A percentile compares a stretch with the other conserved stretches of the same genome.
Conservation (phyloP, 106 monocot genomes). For the Allium cepa region DNA sequence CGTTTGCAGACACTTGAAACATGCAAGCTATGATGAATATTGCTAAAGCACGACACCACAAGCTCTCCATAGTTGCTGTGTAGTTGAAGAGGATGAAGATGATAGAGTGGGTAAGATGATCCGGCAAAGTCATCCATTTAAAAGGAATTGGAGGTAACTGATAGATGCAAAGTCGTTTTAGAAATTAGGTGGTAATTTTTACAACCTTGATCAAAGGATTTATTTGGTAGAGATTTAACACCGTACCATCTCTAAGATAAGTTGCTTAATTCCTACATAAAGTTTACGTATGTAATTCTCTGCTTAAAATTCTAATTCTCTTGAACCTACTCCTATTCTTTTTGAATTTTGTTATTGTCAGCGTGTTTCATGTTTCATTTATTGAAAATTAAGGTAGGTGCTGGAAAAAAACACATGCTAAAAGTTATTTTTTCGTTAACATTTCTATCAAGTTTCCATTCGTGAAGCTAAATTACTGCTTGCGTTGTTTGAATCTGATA, state of each 20-base stretch:
- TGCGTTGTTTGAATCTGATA: too few species aligned
- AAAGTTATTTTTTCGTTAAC: too few species aligned
- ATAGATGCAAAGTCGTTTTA: constrained; percentile 12
- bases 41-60: not conserved
- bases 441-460: too few species aligned
- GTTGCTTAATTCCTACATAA: constrained; percentile 6
- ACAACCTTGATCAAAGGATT: constrained; percentile 12
- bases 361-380: not conserved
- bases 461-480: too few species aligned
- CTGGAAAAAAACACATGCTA: too few species aligned
- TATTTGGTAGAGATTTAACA: constrained; percentile 18
- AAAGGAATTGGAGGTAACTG: not conserved
- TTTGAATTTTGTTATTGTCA: not conserved
- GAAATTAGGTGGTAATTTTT: constrained; percentile 9
- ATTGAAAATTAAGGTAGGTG: not conserved
- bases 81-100: not conserved
- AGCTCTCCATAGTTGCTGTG: not conserved
- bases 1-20: not conserved
- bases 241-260: not conserved
- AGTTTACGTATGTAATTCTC: not conserved
- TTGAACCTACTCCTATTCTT: not conserved
- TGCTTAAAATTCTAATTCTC: not conserved
- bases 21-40: constrained; percentile 3
- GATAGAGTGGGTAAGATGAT: not conserved
- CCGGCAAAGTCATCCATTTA: not conserved